A percentile compares a stretch with the other conserved stretches of the same genome.
Conservation (phyloP, 2,329 filamentous ascomycete species). For the Microcyclosporella mali region DNA sequence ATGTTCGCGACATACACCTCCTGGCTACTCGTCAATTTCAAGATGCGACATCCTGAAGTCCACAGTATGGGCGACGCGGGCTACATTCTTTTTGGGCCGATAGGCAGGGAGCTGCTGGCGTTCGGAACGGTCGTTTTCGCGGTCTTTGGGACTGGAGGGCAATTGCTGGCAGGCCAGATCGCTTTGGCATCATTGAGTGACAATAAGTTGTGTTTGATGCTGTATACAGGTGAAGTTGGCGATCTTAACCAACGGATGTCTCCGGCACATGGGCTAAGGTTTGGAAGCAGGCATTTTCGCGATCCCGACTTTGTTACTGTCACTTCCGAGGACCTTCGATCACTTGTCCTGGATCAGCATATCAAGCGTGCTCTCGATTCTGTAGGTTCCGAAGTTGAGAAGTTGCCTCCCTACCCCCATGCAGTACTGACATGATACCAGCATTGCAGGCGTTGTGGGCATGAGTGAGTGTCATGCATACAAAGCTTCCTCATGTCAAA, state of each 20-base stretch:
- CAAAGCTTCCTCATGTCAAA: too few relatives aligned
- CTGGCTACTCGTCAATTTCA: conserved; percentile 42
- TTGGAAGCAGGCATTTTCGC: conserved; percentile 37
- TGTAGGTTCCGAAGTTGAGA: too few relatives aligned
- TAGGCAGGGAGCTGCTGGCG: conserved; percentile 21
- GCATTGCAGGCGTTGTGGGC: conserved; percentile 46
- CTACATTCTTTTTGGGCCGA: conserved; percentile 29
- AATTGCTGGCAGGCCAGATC: conserved; percentile 48
- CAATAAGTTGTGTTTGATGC: conserved; percentile 44
- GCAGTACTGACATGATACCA: conserved; percentile 30
- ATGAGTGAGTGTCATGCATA: conserved; percentile 29
- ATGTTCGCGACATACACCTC: conserved; percentile 48
- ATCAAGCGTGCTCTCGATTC: conserved; percentile 34
- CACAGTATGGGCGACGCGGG: conserved; percentile 36
- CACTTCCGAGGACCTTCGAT: conserved; percentile 47
- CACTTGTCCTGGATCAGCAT: conserved; percentile 45
- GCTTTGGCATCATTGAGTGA: conserved; percentile 44
- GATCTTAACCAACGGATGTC: too few relatives aligned
- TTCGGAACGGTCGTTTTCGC: conserved; percentile 49
- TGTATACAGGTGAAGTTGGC: conserved; percentile 37
- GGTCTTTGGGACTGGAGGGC: conserved; percentile 46
- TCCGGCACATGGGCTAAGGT: too few relatives aligned
- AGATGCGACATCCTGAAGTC: conserved; percentile 33
- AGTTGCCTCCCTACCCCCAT: too few relatives aligned
- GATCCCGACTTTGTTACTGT: conserved; percentile 42